These are phyloP conservation scores for Cyclotella atomus DNA, from an alignment of 108 stramenopile species.

Conservation along the genomic window DNA sequence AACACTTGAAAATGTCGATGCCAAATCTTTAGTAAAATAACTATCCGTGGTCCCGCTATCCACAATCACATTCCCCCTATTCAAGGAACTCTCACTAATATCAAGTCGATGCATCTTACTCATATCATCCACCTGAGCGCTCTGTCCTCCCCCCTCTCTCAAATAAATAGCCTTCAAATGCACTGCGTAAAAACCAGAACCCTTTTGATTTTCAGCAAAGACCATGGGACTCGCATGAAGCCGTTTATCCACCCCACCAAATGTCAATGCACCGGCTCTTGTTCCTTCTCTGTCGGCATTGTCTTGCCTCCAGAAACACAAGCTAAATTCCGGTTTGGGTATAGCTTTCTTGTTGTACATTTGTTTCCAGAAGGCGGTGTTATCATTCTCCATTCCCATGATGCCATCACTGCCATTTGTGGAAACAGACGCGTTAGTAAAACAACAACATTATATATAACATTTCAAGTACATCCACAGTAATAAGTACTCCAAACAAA, in stretches of 20 bases:
- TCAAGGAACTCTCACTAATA: slow-evolving; percentile 40
- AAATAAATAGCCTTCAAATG: slow-evolving; percentile 68
- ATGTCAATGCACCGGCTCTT: slow-evolving; percentile 80
- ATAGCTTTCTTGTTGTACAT: slow-evolving; percentile 59
- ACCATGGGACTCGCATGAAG: slow-evolving; percentile 84
- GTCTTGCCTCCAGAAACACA: slow-evolving; percentile 70
- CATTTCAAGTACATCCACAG: too few relatives aligned
- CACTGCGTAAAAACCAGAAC: slow-evolving; percentile 79
- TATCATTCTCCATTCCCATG: slow-evolving; percentile 86
- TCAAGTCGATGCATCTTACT: slow-evolving; percentile 21
- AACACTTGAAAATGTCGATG: slow-evolving; percentile 55
- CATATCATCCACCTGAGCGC: slow-evolving; percentile 36
- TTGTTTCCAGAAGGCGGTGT: slow-evolving; percentile 70
- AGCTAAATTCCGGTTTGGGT: slow-evolving; percentile 54
- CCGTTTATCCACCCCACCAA: slow-evolving; percentile 85
- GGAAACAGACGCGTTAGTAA: too few relatives aligned
- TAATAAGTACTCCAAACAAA: too few relatives aligned
- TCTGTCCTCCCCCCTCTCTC: slow-evolving; percentile 55
- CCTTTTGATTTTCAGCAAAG: slow-evolving; percentile 56
- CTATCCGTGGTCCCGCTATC: slow-evolving; percentile 98
- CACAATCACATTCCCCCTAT: slow-evolving; percentile 90
- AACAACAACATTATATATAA: too few relatives aligned
- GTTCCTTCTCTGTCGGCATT: slow-evolving; percentile 61
- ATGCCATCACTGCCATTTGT: too few relatives aligned
- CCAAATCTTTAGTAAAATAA: slow-evolving; percentile 72